A percentile compares a stretch with the other conserved stretches of the same genome.
Evolutionary conservation across 805 yeast species (phyloP).

Genomic region (Kluyveromyces lactis): DNA sequence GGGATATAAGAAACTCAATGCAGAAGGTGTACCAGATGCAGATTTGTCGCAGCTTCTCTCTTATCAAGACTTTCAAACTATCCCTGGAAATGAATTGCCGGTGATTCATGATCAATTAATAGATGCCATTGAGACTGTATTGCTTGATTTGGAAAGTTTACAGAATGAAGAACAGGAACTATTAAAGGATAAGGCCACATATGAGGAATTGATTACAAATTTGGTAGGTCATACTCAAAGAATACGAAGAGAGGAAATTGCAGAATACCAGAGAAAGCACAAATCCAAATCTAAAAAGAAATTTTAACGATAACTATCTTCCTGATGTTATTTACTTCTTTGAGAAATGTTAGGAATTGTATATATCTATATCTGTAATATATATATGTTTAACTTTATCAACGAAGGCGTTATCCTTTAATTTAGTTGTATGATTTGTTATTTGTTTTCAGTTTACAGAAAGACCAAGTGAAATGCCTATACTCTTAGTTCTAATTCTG

Average conservation of each 20-base stretch:
- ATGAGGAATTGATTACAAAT: slow-evolving; percentile 82
- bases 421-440: not conserved
- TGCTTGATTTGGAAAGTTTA: slow-evolving; percentile 28
- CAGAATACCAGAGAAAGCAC: slow-evolving; percentile 29
- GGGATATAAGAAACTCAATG: not conserved
- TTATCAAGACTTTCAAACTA: slow-evolving; percentile 5
- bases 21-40: not conserved
- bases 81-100: slow-evolving; percentile 10
- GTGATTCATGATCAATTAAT: slow-evolving; percentile 23
- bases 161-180: slow-evolving; percentile 37
- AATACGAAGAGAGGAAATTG: slow-evolving; percentile 44
- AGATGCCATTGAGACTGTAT: slow-evolving; percentile 19
- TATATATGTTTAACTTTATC: too few relatives aligned
- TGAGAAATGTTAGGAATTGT: too few relatives aligned
- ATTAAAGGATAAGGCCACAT: slow-evolving; percentile 60
- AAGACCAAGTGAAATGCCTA: slow-evolving; percentile 3
- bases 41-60: slow-evolving; percentile 6
- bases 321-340: not conserved
- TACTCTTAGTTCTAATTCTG: slow-evolving; percentile 42
- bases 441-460: too few relatives aligned
- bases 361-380: too few relatives aligned
- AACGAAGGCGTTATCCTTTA: too few relatives aligned
- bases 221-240: slow-evolving; percentile 87
- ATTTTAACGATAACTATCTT: not conserved
- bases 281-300: slow-evolving; percentile 10